These are phyloP conservation scores for Apiospora saccharicola DNA, from an alignment of 2,329 filamentous ascomycete species.

Conservation along the genomic window DNA sequence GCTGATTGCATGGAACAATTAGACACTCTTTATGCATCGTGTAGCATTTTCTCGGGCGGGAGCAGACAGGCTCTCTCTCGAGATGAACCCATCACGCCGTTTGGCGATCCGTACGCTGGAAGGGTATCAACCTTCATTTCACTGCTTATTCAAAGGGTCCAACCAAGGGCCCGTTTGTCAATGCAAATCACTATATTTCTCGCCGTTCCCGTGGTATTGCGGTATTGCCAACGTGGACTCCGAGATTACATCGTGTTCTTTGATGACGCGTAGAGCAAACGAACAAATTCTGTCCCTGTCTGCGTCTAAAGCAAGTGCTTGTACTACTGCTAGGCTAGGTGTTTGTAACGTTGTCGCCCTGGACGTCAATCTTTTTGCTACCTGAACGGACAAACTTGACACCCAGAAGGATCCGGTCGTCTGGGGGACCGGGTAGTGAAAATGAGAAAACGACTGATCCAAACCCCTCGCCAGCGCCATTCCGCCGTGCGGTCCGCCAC, in stretches of 20 bases:
- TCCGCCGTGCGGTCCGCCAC: slow-evolving; percentile 1
- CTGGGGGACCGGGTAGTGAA: slow-evolving; percentile 8
- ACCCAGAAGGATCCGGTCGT: slow-evolving; percentile 8
- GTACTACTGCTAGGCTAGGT: neutral
- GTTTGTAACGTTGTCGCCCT: slow-evolving; percentile 7
- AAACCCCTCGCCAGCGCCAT: neutral
- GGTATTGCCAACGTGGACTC: neutral
- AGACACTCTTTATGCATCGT: neutral
- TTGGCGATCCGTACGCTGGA: neutral
- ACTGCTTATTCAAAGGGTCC: neutral
- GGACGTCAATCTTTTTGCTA: slow-evolving; percentile 16
- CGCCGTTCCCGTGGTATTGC: neutral
- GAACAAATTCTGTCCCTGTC: slow-evolving; percentile 1
- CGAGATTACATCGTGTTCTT: slow-evolving; percentile 13
- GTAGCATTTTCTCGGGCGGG: neutral
- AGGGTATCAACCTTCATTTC: slow-evolving; percentile 1
- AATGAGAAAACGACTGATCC: neutral
- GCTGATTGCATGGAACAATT: neutral
- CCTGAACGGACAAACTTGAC: slow-evolving; percentile 11
- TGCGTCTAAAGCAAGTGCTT: neutral
- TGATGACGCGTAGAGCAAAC: slow-evolving; percentile 14
- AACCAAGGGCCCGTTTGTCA: neutral
- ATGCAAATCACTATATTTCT: slow-evolving; percentile 16
- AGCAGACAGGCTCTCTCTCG: neutral
- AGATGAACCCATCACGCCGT: neutral